Base-by-base conservation (phyloP, 2,329 filamentous ascomycete genomes). In the Trichoderma atrobrunneum region DNA sequence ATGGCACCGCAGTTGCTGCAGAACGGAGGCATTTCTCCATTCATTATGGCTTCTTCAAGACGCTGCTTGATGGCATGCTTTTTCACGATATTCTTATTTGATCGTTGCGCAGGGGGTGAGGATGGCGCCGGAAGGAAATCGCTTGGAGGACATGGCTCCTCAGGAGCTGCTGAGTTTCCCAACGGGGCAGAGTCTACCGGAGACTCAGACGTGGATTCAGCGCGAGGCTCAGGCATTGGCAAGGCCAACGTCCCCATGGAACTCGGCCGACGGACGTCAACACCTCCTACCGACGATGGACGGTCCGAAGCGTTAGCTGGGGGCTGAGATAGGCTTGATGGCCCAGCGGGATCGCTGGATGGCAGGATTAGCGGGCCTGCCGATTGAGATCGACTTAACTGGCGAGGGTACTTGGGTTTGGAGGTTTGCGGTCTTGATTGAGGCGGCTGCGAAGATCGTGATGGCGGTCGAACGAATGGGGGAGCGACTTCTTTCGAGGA, bases 1-100 rank as follows among this genome's bases (percentile, higher is more conserved):
- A 99, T 97, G 7, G 94, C 93, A 7, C 96, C 96, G 77, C 96
- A 99, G 77, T 98, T 97, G 74, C 89, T 89, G 80, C 96, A 99
- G 78, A 91, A 98, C 1, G 92, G 91, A 0, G 96, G 96, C 85
- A 95, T 92, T 75, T 94, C 89, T 6, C 96, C 96, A 70, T 90
- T 89, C n/a, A 87, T 87, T 69, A 98, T 90, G 0, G 89, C 90
- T 51, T 84, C 83, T 74, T 91, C 87, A 2, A 91, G 78, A 56
- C 86, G 86, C 74, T 90, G 86, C 77, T 86, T 87, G 75, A 90
- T 89, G 3, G 87, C 84, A 59, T 87, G 83, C 75, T 93, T 92
- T 77, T 90, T 89, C 3, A 89, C 87, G 26, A 84, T 80, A 83
- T 91, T 86, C 86, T 92, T 88, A 86, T 91, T 85, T 80, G 88